Percentiles rank a stretch among this genome's conserved stretches.
phyloP scores from a whole-genome alignment of 345 rosid genomes.

The Orychophragmus violaceus region DNA sequence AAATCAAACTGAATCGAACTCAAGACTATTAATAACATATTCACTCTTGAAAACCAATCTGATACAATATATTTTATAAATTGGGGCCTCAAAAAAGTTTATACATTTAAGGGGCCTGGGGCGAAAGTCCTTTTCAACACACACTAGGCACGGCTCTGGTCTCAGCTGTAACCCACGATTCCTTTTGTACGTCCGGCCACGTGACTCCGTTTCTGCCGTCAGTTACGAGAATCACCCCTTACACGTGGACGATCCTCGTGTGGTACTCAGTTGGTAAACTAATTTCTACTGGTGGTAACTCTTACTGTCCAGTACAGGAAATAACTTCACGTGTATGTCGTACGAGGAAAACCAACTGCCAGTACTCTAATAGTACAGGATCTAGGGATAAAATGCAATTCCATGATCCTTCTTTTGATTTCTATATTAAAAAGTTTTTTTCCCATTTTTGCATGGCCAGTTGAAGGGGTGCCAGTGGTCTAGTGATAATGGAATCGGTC shows the following conservation, averaged over 20 bases:
- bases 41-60: too few species aligned
- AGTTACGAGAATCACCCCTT: slow-evolving; percentile 12
- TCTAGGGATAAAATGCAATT: background rate
- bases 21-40: too few species aligned
- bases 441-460: too few species aligned
- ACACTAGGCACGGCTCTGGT: too few species aligned
- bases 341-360: background rate
- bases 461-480: too few species aligned
- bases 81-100: too few species aligned
- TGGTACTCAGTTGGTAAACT: slow-evolving; percentile 1
- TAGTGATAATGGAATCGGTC: too few species aligned
- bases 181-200: slow-evolving; percentile 20
- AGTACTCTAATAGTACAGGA: background rate
- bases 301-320: background rate
- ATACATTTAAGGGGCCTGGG: too few species aligned
- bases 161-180: slow-evolving; percentile 29
- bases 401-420: background rate
- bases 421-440: background rate
- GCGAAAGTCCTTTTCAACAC: too few species aligned
- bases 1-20: too few species aligned
- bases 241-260: slow-evolving; percentile 11
- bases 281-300: slow-evolving; percentile 21
- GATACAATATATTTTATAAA: too few species aligned
- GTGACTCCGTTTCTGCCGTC: slow-evolving; percentile 17
- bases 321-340: background rate